Evolutionary conservation across 257 asterid genomes (phyloP), one percentile per base, ranked within the genome.

Genomic region (Gynochthodes officinalis): DNA sequence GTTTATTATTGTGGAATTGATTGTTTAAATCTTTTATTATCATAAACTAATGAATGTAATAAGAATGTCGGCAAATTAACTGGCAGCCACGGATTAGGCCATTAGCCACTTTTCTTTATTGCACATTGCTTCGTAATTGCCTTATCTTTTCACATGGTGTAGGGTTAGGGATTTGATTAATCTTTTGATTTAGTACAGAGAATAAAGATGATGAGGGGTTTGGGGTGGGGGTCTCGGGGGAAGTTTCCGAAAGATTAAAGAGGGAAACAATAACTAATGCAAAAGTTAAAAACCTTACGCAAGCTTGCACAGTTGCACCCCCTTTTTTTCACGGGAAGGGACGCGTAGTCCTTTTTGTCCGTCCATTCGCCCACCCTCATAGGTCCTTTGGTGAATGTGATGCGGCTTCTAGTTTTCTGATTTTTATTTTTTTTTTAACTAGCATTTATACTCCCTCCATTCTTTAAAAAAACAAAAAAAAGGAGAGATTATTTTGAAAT

Each of bases 241-340:
- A 49, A 28, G 72, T 49, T 68, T 68, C 61, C 32, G 19, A 67
- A 67, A 49, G 44, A 32, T 44, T 49, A 62, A 62, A 21, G 12
- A 3, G 42, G 28, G 48, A 28, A 13, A 27, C 66, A 60, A 4
- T 16, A 62, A 19, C 2, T 4, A 40, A 40, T 64, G 46, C 19
- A 28, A 19, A 16, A 19, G 58, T 13, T 14, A n/a, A 52, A n/a
- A 52, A 33, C 46, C 73, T 52, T 35, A 35, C 64, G 63, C 25
- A 50, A 39, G 39, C 2, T 42, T 50, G n/a, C 69, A 64, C 69
- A n/a, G n/a, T n/a, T n/a, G n/a, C n/a, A n/a, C n/a, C n/a, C n/a
- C n/a, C n/a, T n/a, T n/a, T 64, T 44, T 67, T 67, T 43, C 27
- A 25, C 23, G 8, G 54, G n/a, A n/a, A 2, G 68, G 49, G 67